Evolutionary conservation across 495 filamentous ascomycete genomes (phyloP).

Genomic region (Aspergillus asperescens): DNA sequence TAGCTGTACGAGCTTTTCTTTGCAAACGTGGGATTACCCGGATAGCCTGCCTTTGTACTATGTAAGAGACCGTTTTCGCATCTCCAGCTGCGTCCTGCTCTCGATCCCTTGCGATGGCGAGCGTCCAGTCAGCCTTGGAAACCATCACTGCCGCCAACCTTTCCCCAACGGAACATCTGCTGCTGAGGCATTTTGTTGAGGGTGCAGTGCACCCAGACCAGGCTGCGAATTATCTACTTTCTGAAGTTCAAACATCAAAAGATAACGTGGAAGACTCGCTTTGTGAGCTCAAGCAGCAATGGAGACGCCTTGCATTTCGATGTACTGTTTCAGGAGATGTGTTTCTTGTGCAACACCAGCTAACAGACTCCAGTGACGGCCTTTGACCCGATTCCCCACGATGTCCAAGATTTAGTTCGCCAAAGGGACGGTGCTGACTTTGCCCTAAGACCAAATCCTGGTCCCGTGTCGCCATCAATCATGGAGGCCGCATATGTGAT

Average conservation of each 20-base stretch:
- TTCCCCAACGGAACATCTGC: constrained; percentile 11
- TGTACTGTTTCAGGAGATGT: background rate
- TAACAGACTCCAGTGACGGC: background rate
- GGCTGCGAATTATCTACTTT: constrained; percentile 8
- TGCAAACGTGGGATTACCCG: too few relatives aligned
- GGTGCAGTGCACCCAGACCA: constrained; percentile 10
- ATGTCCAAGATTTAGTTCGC: background rate
- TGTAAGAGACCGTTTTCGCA: too few relatives aligned
- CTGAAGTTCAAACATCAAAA: background rate
- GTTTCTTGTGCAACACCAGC: background rate
- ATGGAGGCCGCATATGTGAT: constrained; percentile 14
- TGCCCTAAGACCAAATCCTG: background rate
- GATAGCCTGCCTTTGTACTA: too few relatives aligned
- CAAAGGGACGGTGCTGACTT: background rate
- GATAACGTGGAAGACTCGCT: constrained; percentile 1
- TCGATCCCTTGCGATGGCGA: too few relatives aligned
- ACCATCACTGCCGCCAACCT: constrained; percentile 1
- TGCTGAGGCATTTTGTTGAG: constrained; percentile 13
- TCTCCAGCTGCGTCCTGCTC: too few relatives aligned
- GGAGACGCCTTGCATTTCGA: constrained; percentile 5
- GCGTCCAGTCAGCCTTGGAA: background rate
- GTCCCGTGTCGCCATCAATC: background rate
- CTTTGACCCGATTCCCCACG: background rate
- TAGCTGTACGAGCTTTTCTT: too few relatives aligned
- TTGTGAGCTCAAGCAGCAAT: constrained; percentile 7